Evolutionary conservation across 345 rosid genomes (phyloP).

Genomic region (Pugionium cornutum): DNA sequence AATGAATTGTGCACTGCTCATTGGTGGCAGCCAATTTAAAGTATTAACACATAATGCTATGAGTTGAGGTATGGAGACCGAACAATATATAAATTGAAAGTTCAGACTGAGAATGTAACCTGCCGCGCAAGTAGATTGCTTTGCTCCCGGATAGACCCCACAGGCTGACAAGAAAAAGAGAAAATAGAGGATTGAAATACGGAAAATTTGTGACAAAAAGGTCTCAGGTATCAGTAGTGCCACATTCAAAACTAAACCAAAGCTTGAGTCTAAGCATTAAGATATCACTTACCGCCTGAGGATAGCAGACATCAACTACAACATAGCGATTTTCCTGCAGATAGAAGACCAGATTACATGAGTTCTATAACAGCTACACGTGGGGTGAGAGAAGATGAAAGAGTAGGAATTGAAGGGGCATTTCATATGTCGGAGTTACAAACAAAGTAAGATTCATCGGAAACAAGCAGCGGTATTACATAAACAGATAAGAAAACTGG

Average conservation of each 20-base stretch:
- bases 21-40: slow-evolving; percentile 1
- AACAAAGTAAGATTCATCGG: slow-evolving; percentile 4
- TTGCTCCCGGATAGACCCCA: slow-evolving; percentile 80
- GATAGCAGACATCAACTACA: slow-evolving; percentile 83
- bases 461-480: neutral
- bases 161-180: slow-evolving; percentile 60
- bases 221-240: slow-evolving; percentile 3
- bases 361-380: slow-evolving; percentile 8
- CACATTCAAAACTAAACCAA: slow-evolving; percentile 2
- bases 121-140: slow-evolving; percentile 81
- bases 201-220: slow-evolving; percentile 17
- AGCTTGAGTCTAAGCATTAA: slow-evolving; percentile 2
- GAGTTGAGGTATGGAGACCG: neutral
- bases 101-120: slow-evolving; percentile 44
- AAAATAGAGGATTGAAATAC: slow-evolving; percentile 1
- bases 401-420: neutral
- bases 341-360: slow-evolving; percentile 7
- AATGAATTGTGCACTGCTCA: slow-evolving; percentile 11
- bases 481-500: slow-evolving; percentile 12
- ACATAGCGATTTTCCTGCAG: slow-evolving; percentile 92
- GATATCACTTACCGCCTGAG: slow-evolving; percentile 61
- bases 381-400: slow-evolving; percentile 4
- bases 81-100: neutral
- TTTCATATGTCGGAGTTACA: neutral
- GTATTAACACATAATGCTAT: slow-evolving; percentile 19